A percentile compares a stretch with the other conserved stretches of the same genome.
phyloP scores from a whole-genome alignment of 225 moss, liverwort and hornwort genomes.

The Neckera pumila region DNA sequence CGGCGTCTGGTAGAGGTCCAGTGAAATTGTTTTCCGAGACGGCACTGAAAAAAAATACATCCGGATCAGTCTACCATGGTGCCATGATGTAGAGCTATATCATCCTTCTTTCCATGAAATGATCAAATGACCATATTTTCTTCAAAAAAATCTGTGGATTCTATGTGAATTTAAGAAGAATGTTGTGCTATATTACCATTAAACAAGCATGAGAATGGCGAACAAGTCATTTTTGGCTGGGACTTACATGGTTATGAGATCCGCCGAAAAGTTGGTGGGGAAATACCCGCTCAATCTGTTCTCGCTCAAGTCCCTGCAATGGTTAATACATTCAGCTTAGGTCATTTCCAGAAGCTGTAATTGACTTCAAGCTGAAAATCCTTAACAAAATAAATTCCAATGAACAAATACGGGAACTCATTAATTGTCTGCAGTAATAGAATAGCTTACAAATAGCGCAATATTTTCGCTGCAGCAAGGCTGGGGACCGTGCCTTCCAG shows the following conservation, averaged over 20 bases:
- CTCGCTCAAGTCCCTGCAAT: constrained; percentile 33
- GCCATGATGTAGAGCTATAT: neutral
- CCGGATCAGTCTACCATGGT: neutral
- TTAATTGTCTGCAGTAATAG: neutral
- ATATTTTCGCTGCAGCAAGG: neutral
- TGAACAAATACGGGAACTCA: no score
- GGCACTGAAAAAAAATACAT: neutral
- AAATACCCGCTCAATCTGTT: constrained; percentile 17
- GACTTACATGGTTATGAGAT: constrained; percentile 27
- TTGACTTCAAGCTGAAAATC: neutral
- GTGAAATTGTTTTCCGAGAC: constrained; percentile 12
- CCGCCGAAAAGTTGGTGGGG: constrained; percentile 19
- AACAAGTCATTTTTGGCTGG: neutral
- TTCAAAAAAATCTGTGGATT: neutral
- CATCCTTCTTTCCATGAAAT: neutral
- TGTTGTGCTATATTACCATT: no score
- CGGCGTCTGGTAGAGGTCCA: constrained; percentile 14
- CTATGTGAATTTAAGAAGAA: neutral
- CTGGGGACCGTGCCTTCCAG: constrained; percentile 7
- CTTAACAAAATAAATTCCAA: neutral
- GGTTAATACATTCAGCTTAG: neutral
- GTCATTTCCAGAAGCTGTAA: neutral
- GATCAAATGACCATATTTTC: neutral
- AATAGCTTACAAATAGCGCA: constrained; percentile 27
- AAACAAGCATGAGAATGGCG: neutral